Percentiles rank a stretch among this genome's conserved stretches.
phyloP scores from a whole-genome alignment of 2,329 filamentous ascomycete species.

The Calonectria hongkongensis region DNA sequence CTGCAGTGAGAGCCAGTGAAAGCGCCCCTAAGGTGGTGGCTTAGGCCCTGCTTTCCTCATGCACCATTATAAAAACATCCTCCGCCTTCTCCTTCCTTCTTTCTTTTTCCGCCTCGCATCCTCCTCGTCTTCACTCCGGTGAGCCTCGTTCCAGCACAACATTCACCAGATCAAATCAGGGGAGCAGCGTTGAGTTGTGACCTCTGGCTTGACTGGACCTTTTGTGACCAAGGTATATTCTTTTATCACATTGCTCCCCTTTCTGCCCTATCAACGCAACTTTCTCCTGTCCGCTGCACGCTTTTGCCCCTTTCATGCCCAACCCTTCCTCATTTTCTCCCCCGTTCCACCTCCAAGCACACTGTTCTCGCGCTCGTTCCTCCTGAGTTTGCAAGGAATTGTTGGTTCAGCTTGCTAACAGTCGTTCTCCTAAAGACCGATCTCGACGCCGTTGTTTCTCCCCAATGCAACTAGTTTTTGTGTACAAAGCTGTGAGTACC shows the following conservation, averaged over 20 bases:
- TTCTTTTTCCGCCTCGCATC: constrained; percentile 36
- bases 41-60: constrained; percentile 1
- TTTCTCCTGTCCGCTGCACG: neutral
- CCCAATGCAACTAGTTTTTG: neutral
- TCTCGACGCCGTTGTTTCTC: neutral
- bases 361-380: neutral
- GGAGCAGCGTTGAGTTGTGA: constrained; percentile 44
- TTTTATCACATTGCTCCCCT: neutral
- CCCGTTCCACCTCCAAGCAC: neutral
- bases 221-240: constrained; percentile 35
- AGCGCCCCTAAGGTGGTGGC: neutral
- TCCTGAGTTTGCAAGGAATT: neutral
- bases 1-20: constrained; percentile 1
- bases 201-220: constrained; percentile 32
- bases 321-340: too few species aligned
- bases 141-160: constrained; percentile 21
- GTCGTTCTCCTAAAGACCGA: neutral
- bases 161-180: constrained; percentile 21
- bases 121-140: constrained; percentile 14
- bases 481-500: neutral
- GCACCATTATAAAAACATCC: constrained; percentile 16
- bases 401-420: neutral
- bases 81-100: constrained; percentile 20
- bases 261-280: neutral
- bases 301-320: neutral